These are phyloP conservation scores for Chrysanthemum makinoi DNA, from an alignment of 129 eudicot species.

Conservation along the genomic window DNA sequence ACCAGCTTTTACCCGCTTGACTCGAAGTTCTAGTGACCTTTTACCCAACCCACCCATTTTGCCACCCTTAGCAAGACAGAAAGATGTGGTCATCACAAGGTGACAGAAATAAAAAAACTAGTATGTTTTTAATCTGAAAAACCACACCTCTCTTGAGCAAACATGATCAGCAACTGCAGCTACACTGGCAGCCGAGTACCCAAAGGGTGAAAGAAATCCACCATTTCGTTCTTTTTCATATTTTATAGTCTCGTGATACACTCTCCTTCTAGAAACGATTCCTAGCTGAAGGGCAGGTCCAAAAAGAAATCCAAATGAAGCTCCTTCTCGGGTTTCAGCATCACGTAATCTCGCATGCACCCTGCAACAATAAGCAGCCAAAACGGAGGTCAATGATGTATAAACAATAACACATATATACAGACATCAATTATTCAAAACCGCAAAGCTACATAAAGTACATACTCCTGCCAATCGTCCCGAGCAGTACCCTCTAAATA, in stretches of 20 bases:
- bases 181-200: conserved; percentile 71
- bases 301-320: conserved; percentile 79
- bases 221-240: conserved; percentile 89
- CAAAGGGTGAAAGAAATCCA: conserved; percentile 89
- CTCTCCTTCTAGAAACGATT: conserved; percentile 75
- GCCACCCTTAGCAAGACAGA: not conserved
- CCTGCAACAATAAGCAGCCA: conserved; percentile 41
- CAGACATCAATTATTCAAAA: conserved; percentile 9
- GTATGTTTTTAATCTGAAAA: conserved; percentile 17
- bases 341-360: conserved; percentile 64
- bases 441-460: conserved; percentile 5
- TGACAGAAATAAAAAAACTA: not conserved
- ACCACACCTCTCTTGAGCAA: conserved; percentile 74
- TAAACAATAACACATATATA: conserved; percentile 3
- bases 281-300: conserved; percentile 84
- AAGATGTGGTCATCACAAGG: not conserved
- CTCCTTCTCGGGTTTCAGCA: conserved; percentile 79
- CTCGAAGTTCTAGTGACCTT: not conserved
- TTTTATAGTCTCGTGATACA: conserved; percentile 66
- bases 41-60: conserved; percentile 1
- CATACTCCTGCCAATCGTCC: conserved; percentile 96
- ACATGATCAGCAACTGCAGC: conserved; percentile 68
- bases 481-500: conserved; percentile 81
- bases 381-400: conserved; percentile 14
- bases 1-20: not conserved